Percentiles rank a stretch among this genome's conserved stretches.
phyloP scores from a whole-genome alignment of 208 protist species.

The Endotrypanum monterogeii region DNA sequence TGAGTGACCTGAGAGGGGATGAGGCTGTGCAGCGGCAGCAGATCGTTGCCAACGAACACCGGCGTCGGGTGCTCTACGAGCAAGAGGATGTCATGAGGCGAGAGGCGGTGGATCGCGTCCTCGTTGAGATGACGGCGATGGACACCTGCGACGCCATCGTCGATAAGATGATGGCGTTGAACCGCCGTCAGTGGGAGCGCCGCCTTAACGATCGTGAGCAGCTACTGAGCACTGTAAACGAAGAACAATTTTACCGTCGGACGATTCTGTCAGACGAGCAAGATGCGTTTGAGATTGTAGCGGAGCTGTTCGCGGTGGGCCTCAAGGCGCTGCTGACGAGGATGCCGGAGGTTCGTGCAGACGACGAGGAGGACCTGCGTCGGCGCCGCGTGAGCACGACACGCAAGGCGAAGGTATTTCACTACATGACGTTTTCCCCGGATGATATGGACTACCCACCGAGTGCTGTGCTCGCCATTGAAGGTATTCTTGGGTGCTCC shows the following conservation, averaged over 20 bases:
- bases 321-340: constrained; percentile 46
- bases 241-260: constrained; percentile 78
- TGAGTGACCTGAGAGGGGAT: constrained; percentile 39
- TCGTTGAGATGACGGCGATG: constrained; percentile 49
- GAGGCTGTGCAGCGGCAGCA: constrained; percentile 49
- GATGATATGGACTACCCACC: constrained; percentile 88
- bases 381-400: constrained; percentile 47
- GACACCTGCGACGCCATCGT: constrained; percentile 57
- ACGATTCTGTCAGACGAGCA: constrained; percentile 63
- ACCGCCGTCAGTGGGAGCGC: constrained; percentile 60
- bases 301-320: constrained; percentile 56
- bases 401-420: constrained; percentile 74
- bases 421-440: constrained; percentile 87
- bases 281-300: constrained; percentile 69
- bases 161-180: constrained; percentile 49
- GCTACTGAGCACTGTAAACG: constrained; percentile 36
- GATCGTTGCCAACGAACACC: constrained; percentile 52
- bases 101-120: constrained; percentile 48
- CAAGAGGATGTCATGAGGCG: constrained; percentile 45
- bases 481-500: constrained; percentile 81
- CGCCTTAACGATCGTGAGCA: constrained; percentile 61
- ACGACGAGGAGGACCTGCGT: constrained; percentile 41
- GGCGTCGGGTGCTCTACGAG: constrained; percentile 56
- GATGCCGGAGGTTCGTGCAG: constrained; percentile 21
- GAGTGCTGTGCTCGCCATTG: constrained; percentile 71